A percentile compares a stretch with the other conserved stretches of the same genome.
These are phyloP conservation scores for Geranium incanum DNA, from an alignment of 441 rosid species.

Conservation along the genomic window DNA sequence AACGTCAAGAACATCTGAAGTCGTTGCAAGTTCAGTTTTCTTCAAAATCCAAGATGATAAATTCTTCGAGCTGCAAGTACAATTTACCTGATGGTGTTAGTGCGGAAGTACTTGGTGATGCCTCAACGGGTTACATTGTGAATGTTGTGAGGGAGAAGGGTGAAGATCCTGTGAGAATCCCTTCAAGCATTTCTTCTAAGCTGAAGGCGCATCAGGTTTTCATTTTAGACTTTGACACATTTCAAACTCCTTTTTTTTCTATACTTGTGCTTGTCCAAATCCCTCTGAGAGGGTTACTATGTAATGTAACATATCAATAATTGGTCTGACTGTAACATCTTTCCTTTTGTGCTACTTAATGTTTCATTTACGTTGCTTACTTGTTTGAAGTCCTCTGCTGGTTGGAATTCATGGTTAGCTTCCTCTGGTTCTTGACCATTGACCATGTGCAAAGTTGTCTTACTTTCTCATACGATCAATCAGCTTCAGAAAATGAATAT, in stretches of 20 bases:
- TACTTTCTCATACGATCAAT: background rate
- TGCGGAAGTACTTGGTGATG: conserved; percentile 79
- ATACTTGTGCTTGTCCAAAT: background rate
- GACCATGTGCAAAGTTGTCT: background rate
- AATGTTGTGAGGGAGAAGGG: conserved; percentile 98
- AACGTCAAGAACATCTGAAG: conserved; percentile 94
- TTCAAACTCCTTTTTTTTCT: conserved; percentile 1
- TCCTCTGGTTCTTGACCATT: background rate
- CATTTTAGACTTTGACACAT: conserved; percentile 18
- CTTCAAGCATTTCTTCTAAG: conserved; percentile 81
- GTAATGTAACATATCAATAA: background rate
- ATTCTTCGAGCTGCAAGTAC: conserved; percentile 40
- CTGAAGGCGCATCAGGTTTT: conserved; percentile 93
- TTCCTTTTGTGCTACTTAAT: background rate
- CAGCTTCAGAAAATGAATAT: background rate
- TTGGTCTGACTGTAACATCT: background rate
- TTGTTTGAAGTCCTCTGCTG: background rate
- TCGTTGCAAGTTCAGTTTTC: conserved; percentile 72
- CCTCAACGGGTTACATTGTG: conserved; percentile 77
- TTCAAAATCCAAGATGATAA: conserved; percentile 49
- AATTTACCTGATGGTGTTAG: conserved; percentile 57
- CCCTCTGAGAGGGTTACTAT: background rate
- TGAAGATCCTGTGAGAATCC: conserved; percentile 90
- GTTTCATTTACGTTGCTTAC: background rate
- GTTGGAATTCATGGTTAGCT: background rate